Base-by-base conservation (phyloP, 495 filamentous ascomycete genomes). In the Aspergillus haitiensis region DNA sequence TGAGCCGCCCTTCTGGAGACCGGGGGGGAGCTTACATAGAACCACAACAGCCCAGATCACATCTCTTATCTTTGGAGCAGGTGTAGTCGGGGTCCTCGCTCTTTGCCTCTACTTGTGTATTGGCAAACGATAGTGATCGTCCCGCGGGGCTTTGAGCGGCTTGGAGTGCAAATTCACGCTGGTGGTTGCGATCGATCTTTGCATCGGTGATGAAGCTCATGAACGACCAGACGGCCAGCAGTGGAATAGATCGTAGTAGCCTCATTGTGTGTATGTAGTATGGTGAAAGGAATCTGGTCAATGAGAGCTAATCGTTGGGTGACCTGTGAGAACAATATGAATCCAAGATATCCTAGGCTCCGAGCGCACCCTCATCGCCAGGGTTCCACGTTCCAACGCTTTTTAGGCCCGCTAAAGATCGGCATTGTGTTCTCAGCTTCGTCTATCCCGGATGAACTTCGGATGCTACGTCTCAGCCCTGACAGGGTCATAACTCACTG, bases 21-120 rank as follows among this genome's bases (percentile, higher is more conserved):
- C 35, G 10, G 10, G 16, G 16, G 15, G 32, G 10, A 12, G n/a
- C 53, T 45, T 33, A 56, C 53, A 56, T 4, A 32, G 53, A 40
- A 32, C 53, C 53, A n/a, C 53, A 56, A 40, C 53, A 56, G 27
- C 53, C 53, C 13, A n/a, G 21, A 8, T 46, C 15, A 40, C 53
- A 56, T 12, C 10, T 32, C 18, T 56, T 45, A 18, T 37, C n/a
- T 40, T 56, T 56, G 18, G 53, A 45, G 33, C 53, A 56, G 21
- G 53, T 56, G 31, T 56, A 56, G 16, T 56, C 53, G 6, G 31
- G 9, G 18, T 27, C 31, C 37, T 40, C 37, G 37, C 37, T 40
- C 37, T 6, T 40, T 5, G 37, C 37, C 37, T 40, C 37, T 6
- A n/a, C 37, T 40, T 40, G 37, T 27, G 1, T 27, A 9, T 11